Evolutionary conservation across 1,284 basidiomycete genomes (phyloP).

Genomic region (Exsudoporus floridanus): DNA sequence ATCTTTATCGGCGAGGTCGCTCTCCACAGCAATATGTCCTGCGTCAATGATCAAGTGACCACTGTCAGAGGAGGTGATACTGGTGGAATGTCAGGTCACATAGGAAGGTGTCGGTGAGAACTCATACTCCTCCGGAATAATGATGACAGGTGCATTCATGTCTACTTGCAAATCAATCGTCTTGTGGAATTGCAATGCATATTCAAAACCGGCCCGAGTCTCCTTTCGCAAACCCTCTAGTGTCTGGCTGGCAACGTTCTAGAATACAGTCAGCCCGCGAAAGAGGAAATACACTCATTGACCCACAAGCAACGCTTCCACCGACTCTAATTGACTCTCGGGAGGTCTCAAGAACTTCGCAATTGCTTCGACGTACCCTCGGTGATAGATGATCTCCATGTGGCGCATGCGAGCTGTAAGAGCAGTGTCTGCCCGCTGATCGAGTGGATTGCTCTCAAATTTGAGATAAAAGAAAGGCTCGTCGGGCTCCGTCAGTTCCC

Average conservation of each 20-base stretch:
- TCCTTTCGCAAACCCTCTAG: conserved; percentile 94
- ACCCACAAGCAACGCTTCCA: conserved; percentile 80
- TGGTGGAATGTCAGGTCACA: conserved; percentile 33
- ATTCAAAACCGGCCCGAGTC: conserved; percentile 92
- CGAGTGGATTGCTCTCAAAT: conserved; percentile 92
- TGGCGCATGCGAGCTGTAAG: conserved; percentile 91
- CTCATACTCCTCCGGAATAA: conserved; percentile 88
- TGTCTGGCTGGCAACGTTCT: conserved; percentile 93
- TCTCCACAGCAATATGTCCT: conserved; percentile 93
- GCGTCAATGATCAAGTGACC: conserved; percentile 94
- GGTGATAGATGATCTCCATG: conserved; percentile 98
- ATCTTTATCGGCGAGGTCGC: conserved; percentile 85
- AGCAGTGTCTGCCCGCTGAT: conserved; percentile 90
- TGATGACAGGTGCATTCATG: conserved; percentile 96
- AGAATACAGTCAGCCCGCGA: conserved; percentile 11
- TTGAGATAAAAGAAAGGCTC: conserved; percentile 93
- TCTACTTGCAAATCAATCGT: conserved; percentile 96
- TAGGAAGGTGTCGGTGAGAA: not conserved
- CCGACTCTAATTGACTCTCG: conserved; percentile 92
- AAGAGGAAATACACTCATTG: not conserved
- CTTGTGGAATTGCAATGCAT: conserved; percentile 90
- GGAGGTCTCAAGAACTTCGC: conserved; percentile 95
- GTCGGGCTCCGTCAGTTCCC: conserved; percentile 36
- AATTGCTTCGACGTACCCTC: conserved; percentile 91
- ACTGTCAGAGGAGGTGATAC: conserved; percentile 75